phyloP scores from a whole-genome alignment of 1,284 basidiomycete species.

The Pascua guehoae region DNA sequence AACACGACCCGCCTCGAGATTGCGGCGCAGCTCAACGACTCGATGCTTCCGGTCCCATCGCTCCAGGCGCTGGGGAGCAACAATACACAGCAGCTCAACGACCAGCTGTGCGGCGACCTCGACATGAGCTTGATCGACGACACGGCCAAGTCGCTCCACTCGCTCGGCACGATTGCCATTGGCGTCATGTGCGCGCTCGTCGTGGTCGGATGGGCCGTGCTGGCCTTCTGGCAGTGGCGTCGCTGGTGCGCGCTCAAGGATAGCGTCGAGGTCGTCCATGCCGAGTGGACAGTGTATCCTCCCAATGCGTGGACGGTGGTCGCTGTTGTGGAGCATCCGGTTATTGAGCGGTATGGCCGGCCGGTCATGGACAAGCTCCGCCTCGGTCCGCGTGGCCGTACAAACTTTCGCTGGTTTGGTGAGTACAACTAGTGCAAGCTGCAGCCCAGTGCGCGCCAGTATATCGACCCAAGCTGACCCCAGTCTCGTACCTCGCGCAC shows the following conservation, averaged over 20 bases:
- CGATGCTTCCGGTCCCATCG: constrained; percentile 65
- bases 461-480: background rate
- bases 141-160: constrained; percentile 68
- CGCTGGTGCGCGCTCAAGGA: constrained; percentile 37
- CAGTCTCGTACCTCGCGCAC: constrained; percentile 79
- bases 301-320: constrained; percentile 40
- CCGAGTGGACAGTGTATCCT: constrained; percentile 23
- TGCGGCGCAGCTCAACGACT: constrained; percentile 62
- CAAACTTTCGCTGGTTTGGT: constrained; percentile 48
- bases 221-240: constrained; percentile 48
- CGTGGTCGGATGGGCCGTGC: constrained; percentile 38
- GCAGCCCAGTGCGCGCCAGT: no score
- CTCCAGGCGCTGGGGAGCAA: constrained; percentile 27
- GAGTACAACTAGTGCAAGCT: constrained; percentile 14
- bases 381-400: constrained; percentile 22
- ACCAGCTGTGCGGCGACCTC: constrained; percentile 62
- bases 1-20: constrained; percentile 71
- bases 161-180: constrained; percentile 70
- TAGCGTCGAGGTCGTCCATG: constrained; percentile 36
- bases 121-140: constrained; percentile 81
- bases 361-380: constrained; percentile 25
- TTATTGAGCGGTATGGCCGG: constrained; percentile 38
- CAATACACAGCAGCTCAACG: constrained; percentile 21
- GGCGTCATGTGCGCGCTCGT: constrained; percentile 57
- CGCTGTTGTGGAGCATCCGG: constrained; percentile 44